Evolutionary conservation across 1,139 yeast genomes (phyloP), one percentile per base, ranked within the genome.

Genomic region (Hemisphaericaspora subhashii): DNA sequence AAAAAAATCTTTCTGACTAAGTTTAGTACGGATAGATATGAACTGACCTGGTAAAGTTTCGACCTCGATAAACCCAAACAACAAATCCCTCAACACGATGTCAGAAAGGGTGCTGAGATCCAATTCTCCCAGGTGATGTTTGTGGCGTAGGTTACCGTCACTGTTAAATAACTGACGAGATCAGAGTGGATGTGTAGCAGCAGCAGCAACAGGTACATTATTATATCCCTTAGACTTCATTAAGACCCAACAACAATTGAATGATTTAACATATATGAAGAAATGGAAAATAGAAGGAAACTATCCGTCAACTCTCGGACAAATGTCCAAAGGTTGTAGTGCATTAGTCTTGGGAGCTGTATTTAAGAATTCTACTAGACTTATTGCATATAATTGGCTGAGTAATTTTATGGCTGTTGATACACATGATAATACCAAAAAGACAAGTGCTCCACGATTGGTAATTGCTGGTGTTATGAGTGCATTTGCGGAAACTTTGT

Each of bases 401-500:
- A 79, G 88, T 23, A 77, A 82, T 54, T 80, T 86, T 58, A 80
- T 89, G 90, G 75, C 85, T 2, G 68, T 77, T 15, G 81, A 77
- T 15, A 48, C 60, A 8, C 62, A 57, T 39, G 64, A 62, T 32
- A 48, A 44, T 10, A 53, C 48, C 10, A 57, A 77, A 17, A 74
- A 76, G 44, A 72, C 86, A 1, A 71, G 82, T 12, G 89, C 90
- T 3, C 86, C 89, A 9, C 63, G 86, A 47, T 73, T 85, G 36
- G 83, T 83, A 8, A 80, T 86, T 43, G 97, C 97, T 3, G 97
- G 96, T 5, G 76, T 84, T 37, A 77, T 88, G 69, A 86, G 96
- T 9, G 98, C 94, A 5, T 72, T 83, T 42, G 65, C 82, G 38
- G 98, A 92, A 60, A 82, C 95, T 5, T 52, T 88, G 31, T 77